Conservation (phyloP, 2,329 filamentous ascomycete genomes). For the Colletotrichum simmondsii region DNA sequence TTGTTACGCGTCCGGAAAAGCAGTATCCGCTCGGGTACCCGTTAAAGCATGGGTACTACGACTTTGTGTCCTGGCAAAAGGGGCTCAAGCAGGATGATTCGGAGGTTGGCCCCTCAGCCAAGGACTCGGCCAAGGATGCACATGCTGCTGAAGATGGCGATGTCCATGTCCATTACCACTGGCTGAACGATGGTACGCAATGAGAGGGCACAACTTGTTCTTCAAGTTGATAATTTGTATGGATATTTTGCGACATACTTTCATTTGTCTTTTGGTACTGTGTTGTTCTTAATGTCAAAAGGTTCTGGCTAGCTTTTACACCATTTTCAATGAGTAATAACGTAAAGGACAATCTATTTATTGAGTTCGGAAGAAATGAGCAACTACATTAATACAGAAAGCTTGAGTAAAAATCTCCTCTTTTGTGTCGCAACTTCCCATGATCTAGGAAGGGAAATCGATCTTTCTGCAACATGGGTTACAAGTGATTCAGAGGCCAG, state of each 20-base stretch:
- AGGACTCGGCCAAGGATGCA: too few relatives aligned
- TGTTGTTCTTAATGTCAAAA: background rate
- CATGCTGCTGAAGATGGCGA: background rate
- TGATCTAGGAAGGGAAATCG: too few relatives aligned
- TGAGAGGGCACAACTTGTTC: background rate
- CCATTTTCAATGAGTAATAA: background rate
- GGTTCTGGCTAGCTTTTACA: background rate
- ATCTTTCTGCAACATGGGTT: too few relatives aligned
- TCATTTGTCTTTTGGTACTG: background rate
- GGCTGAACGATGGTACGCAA: background rate
- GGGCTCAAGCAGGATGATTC: background rate
- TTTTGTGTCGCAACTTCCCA: too few relatives aligned
- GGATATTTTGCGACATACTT: background rate
- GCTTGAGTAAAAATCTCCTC: too few relatives aligned
- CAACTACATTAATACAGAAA: too few relatives aligned
- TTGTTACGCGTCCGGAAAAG: background rate
- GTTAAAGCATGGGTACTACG: background rate
- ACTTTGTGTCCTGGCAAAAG: background rate
- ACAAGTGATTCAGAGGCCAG: too few relatives aligned
- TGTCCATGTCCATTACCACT: background rate
- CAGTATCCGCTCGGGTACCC: background rate
- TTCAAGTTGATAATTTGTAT: background rate
- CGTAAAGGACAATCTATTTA: accelerated
- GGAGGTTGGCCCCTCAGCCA: background rate
- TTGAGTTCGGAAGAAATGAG: too few relatives aligned